Evolutionary conservation across 345 rosid genomes (phyloP), one percentile per base, ranked within the genome.

Genomic region (Orychophragmus violaceus): DNA sequence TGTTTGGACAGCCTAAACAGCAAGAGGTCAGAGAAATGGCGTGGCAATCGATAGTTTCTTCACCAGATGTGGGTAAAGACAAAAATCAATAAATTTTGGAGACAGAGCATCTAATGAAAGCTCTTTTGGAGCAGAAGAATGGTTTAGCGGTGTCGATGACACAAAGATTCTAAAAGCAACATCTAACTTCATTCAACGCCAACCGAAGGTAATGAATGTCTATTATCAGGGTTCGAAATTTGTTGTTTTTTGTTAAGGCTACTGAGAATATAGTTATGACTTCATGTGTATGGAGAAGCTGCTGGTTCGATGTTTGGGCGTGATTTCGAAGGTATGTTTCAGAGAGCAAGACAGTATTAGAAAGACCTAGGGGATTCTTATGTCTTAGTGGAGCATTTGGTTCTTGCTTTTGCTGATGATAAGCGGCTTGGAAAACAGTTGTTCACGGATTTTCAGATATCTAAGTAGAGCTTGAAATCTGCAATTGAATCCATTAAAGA

Each of bases 11-110:
- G 98, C 86, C 90, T 44, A 82, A 92, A 3, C 98, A 90, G 62
- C 94, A 90, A 75, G 97, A 93, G 19, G 90, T 88, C 48, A 93
- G 97, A 9, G 98, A 90, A 22, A 86, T 93, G 98, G 98, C 97
- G 12, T 93, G 98, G 98, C 98, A 93, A 84, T 92, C 85, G 14
- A 84, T 93, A 71, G 95, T 93, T 59, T 90, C 90, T 2, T 93
- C 92, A 0, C 97, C 92, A 3, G 97, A 93, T 59, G 89, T 93
- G 17, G 98, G 97, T 0, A 93, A 85, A 25, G 96, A 86, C 72
- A 88, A 90, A 63, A 93, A 90, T 81, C 97, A 93, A 71, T 97
- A 90, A 79, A 93, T 90, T 44, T 94, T 93, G 66, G 98, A 93
- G 84, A 93, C 98, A 0, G 97, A 93, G 68, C 98, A 93, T 76